phyloP scores from a whole-genome alignment of 371 early-diverging fungal genomes.

The Mucor sp. region DNA sequence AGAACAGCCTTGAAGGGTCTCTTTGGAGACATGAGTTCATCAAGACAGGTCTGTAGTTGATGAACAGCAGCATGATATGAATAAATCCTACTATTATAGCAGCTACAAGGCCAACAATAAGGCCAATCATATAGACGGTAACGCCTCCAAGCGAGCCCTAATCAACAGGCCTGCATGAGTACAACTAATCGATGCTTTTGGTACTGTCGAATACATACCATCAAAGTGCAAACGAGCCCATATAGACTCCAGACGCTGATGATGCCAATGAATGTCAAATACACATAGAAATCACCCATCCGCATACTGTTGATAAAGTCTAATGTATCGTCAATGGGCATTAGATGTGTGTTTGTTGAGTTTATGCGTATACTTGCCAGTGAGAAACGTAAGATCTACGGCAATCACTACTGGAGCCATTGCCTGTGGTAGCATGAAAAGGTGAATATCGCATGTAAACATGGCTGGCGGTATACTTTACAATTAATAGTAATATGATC shows the following conservation, averaged over 20 bases:
- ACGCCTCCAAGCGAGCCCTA: conserved; percentile 13
- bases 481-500: background rate
- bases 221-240: conserved; percentile 11
- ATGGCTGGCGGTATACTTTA: background rate
- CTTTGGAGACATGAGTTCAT: conserved; percentile 30
- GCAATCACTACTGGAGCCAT: conserved; percentile 19
- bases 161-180: background rate
- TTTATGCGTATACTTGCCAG: conserved; percentile 1
- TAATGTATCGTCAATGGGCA: background rate
- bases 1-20: conserved; percentile 17
- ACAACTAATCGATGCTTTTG: background rate
- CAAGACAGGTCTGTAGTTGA: conserved; percentile 12
- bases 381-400: conserved; percentile 15
- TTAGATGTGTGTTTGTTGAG: background rate
- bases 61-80: conserved; percentile 26
- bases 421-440: background rate
- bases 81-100: conserved; percentile 22
- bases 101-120: conserved; percentile 4
- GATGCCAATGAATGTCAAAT: conserved; percentile 22
- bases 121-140: conserved; percentile 8
- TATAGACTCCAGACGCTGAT: conserved; percentile 24
- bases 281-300: conserved; percentile 24
- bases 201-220: background rate
- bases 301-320: conserved; percentile 17
- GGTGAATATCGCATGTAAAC: background rate